Percentiles rank a stretch among this genome's conserved stretches.
Evolutionary conservation across 1,139 yeast genomes (phyloP).

Genomic region (Diutina rugosa): DNA sequence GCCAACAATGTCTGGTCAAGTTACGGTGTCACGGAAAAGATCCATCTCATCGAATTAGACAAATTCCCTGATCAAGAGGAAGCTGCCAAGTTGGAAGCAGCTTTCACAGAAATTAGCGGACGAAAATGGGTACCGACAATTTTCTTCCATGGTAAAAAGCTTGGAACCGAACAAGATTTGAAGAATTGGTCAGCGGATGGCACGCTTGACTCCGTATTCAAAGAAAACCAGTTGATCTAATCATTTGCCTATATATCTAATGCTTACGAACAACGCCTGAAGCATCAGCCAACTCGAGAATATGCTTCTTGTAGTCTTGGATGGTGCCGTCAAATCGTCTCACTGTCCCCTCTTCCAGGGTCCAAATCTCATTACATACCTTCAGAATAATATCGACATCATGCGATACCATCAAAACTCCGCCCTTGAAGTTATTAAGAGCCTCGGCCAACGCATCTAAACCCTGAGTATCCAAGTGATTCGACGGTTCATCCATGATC

Average conservation of each 20-base stretch:
- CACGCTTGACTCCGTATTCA: neutral
- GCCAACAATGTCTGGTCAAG: slow-evolving; percentile 41
- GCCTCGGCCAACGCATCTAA: slow-evolving; percentile 91
- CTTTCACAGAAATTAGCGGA: slow-evolving; percentile 47
- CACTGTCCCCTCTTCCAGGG: slow-evolving; percentile 76
- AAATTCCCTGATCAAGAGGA: slow-evolving; percentile 34
- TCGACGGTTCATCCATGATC: slow-evolving; percentile 94
- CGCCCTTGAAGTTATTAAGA: slow-evolving; percentile 78
- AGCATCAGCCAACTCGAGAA: slow-evolving; percentile 60
- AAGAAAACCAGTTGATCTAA: neutral
- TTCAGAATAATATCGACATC: slow-evolving; percentile 82
- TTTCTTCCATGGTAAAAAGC: slow-evolving; percentile 47
- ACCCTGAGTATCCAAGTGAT: slow-evolving; percentile 97
- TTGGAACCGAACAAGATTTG: slow-evolving; percentile 43
- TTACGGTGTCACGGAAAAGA: slow-evolving; percentile 33
- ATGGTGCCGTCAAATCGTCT: slow-evolving; percentile 73
- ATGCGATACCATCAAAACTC: slow-evolving; percentile 94
- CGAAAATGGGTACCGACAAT: slow-evolving; percentile 64
- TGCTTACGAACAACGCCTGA: slow-evolving; percentile 87
- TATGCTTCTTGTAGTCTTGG: slow-evolving; percentile 81
- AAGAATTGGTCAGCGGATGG: slow-evolving; percentile 9
- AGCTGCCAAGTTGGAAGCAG: slow-evolving; percentile 43
- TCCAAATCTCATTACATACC: slow-evolving; percentile 93
- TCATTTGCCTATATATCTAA: slow-evolving; percentile 12
- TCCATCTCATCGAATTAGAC: slow-evolving; percentile 49